Conservation (phyloP, 2,329 filamentous ascomycete species). For the Emydomyces testavorans region DNA sequence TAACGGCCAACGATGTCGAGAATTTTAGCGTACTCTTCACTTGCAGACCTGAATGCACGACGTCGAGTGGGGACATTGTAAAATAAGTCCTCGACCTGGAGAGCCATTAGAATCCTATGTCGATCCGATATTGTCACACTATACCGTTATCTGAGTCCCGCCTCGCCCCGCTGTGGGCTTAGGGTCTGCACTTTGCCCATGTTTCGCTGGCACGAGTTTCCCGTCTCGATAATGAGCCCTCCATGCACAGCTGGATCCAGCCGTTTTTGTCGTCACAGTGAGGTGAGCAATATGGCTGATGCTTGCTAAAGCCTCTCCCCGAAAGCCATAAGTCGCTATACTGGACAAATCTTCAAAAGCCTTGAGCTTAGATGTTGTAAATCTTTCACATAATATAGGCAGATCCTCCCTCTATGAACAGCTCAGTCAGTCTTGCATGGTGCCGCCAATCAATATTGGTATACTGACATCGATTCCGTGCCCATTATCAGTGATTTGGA, state of each 20-base stretch:
- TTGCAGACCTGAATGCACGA: constrained; percentile 76
- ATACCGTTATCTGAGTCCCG: constrained; percentile 81
- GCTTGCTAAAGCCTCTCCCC: constrained; percentile 88
- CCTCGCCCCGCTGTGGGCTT: constrained; percentile 76
- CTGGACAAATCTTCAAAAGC: constrained; percentile 81
- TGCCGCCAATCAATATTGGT: not conserved
- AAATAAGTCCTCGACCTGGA: constrained; percentile 77
- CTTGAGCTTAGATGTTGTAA: constrained; percentile 92
- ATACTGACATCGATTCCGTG: constrained; percentile 74
- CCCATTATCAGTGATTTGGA: constrained; percentile 96
- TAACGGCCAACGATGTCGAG: constrained; percentile 90
- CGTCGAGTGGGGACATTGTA: constrained; percentile 88
- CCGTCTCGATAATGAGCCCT: constrained; percentile 78
- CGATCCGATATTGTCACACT: constrained; percentile 14
- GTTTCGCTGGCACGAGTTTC: constrained; percentile 68
- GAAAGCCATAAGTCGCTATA: constrained; percentile 94
- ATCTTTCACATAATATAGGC: constrained; percentile 82
- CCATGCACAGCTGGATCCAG: constrained; percentile 79
- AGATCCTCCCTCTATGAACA: constrained; percentile 67
- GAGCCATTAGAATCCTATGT: not conserved
- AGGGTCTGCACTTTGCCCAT: constrained; percentile 74
- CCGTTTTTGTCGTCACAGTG: constrained; percentile 86
- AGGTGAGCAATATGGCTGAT: constrained; percentile 98
- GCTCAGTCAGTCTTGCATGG: constrained; percentile 10
- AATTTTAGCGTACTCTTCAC: constrained; percentile 96